These are phyloP conservation scores for Komagataella populi DNA, from an alignment of 805 yeast species.

Conservation along the genomic window DNA sequence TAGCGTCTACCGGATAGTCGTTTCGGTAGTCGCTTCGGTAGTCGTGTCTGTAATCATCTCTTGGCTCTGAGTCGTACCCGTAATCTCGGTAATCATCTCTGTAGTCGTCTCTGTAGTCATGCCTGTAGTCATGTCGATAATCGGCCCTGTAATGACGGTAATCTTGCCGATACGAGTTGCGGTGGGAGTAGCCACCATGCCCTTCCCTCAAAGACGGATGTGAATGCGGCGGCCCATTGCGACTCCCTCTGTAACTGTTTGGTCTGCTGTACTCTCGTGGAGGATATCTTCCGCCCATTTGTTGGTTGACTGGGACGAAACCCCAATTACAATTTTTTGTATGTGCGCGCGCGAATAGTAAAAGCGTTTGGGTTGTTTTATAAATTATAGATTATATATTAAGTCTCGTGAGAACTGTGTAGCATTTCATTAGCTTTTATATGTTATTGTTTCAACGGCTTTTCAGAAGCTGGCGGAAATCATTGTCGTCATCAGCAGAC, in stretches of 20 bases:
- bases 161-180: not conserved
- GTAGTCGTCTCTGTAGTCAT: slow-evolving; percentile 1
- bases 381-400: too few relatives aligned
- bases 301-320: not conserved
- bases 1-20: not conserved
- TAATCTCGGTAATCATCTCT: slow-evolving; percentile 4
- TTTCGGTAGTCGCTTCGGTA: not conserved
- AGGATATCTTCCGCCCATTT: not conserved
- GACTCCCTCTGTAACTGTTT: not conserved
- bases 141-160: slow-evolving; percentile 2
- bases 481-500: not conserved
- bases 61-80: slow-evolving; percentile 3
- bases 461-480: not conserved
- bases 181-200: not conserved
- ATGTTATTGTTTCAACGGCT: not conserved
- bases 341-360: not conserved
- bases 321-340: too few relatives aligned
- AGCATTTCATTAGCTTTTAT: not conserved
- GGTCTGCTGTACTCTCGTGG: not conserved
- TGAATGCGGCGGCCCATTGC: not conserved
- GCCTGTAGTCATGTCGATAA: slow-evolving; percentile 1
- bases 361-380: not conserved
- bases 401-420: not conserved
- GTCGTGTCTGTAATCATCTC: slow-evolving; percentile 12
- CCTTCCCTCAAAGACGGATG: not conserved